Base-by-base conservation (phyloP, 2,329 filamentous ascomycete species). In the Orbilia ellipsospora region DNA sequence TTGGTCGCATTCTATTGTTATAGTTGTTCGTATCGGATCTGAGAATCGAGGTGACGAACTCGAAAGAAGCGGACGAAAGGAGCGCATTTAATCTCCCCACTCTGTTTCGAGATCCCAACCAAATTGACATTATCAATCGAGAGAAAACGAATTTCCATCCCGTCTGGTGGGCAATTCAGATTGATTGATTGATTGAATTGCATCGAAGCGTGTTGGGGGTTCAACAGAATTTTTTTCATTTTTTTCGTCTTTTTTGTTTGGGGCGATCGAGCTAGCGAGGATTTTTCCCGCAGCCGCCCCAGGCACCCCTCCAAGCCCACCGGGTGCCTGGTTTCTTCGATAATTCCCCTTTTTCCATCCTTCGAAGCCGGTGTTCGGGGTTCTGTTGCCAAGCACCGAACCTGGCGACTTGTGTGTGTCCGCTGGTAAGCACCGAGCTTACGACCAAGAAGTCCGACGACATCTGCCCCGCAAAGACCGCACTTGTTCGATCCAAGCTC, bases 21-120 rank as follows among this genome's bases (percentile, higher is more conserved):
- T 48, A n/a, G 12, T 26, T 54, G 10, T 20, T 70, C 66, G 66
- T 63, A 70, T 70, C 57, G 50, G 57, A 70, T 63, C 40, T 57
- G 40, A 51, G 31, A 56, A 50, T 51, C 50, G 8, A 63, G 66
- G 62, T 57, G 18, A 42, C 52, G 40, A 31, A 40, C 52, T 57
- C 57, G 66, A 68, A 16, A 10, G 42, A 45, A 16, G 48, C 66
- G 66, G 66, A 63, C 66, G 66, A 70, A 70, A 51, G 66, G 66
- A 63, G 63, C 45, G 23, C 40, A 23, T 48, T 56, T 57, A 45
- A 64, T 52, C 28, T 28, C 55, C 26, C 15, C 20, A 6, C 23
- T 13, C 52, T 59, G 55, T 67, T 73, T 73, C 68, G 50, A 68
- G 63, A 55, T 55, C 72, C 72, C 72, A 75, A 75, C 72, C 72